Conservation (phyloP, 1,139 yeast species). For the Scheffersomyces lignicola region DNA sequence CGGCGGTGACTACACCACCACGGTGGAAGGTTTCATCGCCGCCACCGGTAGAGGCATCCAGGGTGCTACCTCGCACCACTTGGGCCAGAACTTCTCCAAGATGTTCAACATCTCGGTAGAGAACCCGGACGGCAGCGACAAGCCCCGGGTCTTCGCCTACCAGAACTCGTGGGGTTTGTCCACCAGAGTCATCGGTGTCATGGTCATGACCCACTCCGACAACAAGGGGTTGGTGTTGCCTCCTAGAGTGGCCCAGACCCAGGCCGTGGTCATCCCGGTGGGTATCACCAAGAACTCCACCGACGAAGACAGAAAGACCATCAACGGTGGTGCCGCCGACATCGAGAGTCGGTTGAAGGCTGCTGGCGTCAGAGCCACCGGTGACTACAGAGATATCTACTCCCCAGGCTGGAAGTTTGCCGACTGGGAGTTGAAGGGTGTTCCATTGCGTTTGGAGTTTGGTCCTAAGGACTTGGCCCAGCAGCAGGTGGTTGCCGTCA, state of each 20-base stretch:
- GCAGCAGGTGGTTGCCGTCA: constrained; percentile 79
- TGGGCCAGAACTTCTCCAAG: constrained; percentile 97
- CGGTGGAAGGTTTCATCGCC: constrained; percentile 95
- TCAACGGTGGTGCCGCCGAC: constrained; percentile 67
- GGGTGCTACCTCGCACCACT: constrained; percentile 97
- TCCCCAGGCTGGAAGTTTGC: constrained; percentile 99
- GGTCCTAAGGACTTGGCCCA: constrained; percentile 94
- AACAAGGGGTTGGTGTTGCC: constrained; percentile 98
- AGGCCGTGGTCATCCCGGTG: constrained; percentile 90
- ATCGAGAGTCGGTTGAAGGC: constrained; percentile 59
- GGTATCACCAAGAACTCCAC: constrained; percentile 89
- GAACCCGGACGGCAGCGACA: constrained; percentile 86
- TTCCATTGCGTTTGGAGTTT: constrained; percentile 88
- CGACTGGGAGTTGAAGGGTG: constrained; percentile 96
- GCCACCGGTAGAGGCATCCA: constrained; percentile 99
- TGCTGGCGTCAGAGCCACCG: constrained; percentile 68
- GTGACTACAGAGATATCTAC: constrained; percentile 91
- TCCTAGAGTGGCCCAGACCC: constrained; percentile 92
- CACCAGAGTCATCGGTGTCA: constrained; percentile 97
- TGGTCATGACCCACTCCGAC: constrained; percentile 98
- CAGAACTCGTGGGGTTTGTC: constrained; percentile 99
- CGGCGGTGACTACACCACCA: constrained; percentile 94
- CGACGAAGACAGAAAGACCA: constrained; percentile 67
- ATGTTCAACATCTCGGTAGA: constrained; percentile 97
- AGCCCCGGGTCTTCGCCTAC: constrained; percentile 84